Evolutionary conservation across 305 asterid species (phyloP), one percentile per base, ranked within the genome.

Genomic region (Salvia sclarea): DNA sequence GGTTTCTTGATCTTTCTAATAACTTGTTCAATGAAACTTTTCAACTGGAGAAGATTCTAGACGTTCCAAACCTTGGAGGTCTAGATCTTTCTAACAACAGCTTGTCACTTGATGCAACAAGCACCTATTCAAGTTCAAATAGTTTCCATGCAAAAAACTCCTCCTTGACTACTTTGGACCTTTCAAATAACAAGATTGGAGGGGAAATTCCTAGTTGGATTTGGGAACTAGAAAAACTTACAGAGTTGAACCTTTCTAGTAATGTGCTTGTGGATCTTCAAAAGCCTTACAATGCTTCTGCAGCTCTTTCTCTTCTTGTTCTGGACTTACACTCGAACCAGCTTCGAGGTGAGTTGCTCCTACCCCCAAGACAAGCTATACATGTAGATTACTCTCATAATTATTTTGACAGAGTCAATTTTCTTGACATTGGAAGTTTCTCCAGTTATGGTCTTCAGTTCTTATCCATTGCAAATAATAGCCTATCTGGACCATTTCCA

Each of bases 321-420:
- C 69, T 80, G 35, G 84, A 78, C 54, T 16, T 83, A 25, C 82
- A 78, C 28, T 73, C 84, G 1, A 83, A 78, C 66, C 61, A 47
- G 1, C 57, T 50, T 22, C 16, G 31, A 50, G 57, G 57, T 50
- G 57, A 50, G 33, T 7, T 21, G 14, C 33, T 33, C 8, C n/a
- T 13, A 21, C 57, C 11, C 28, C 30, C 24, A 2, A 0, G 0
- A 18, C 7, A 1, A 48, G n/a, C 12, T 48, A 0, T 0, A 2
- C 3, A 18, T 48, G 30, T 48, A 0, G 55, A 48, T 9, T 21
- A 21, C 33, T 10, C 57, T 0, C 3, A 48, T 20, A 48, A 48
- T 16, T 7, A 48, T 48, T 48, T 48, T 3, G 28, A 48, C 2
- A 48, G 17, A 5, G 6, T 17, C 50, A 3, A 40, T 0, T 16